phyloP scores from a whole-genome alignment of 2,329 filamentous ascomycete genomes.

The Colletotrichum filicis region DNA sequence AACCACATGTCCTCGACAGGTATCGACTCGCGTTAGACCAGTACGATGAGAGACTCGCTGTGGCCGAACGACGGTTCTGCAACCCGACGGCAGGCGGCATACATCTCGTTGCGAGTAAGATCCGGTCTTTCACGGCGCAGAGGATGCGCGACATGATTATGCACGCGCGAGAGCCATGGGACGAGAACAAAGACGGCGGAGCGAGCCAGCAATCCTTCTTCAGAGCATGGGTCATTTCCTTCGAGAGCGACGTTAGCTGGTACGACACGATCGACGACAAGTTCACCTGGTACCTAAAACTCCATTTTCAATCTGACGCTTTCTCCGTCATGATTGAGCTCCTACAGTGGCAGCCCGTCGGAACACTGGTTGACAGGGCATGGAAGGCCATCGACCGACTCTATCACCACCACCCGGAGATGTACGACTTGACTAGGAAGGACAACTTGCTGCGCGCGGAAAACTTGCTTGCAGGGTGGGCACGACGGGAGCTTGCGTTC shows the following conservation, averaged over 20 bases:
- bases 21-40: slow-evolving; percentile 54
- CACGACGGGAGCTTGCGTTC: slow-evolving; percentile 55
- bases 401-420: slow-evolving; percentile 60
- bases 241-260: slow-evolving; percentile 57
- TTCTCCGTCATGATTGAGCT: slow-evolving; percentile 66
- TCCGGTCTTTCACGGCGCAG: slow-evolving; percentile 57
- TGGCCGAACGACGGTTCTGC: slow-evolving; percentile 60
- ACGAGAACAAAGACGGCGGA: slow-evolving; percentile 60
- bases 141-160: slow-evolving; percentile 60
- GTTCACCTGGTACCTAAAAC: slow-evolving; percentile 66
- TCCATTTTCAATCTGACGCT: slow-evolving; percentile 66
- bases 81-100: slow-evolving; percentile 63
- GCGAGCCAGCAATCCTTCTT: slow-evolving; percentile 65
- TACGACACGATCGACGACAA: slow-evolving; percentile 55
- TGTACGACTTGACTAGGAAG: slow-evolving; percentile 60
- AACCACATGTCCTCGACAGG: slow-evolving; percentile 48
- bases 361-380: slow-evolving; percentile 62
- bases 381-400: slow-evolving; percentile 60
- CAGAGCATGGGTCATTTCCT: slow-evolving; percentile 60
- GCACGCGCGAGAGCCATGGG: slow-evolving; percentile 57
- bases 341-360: slow-evolving; percentile 57
- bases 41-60: slow-evolving; percentile 54
- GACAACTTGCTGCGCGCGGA: slow-evolving; percentile 56
- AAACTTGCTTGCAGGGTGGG: slow-evolving; percentile 64
- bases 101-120: slow-evolving; percentile 59